Evolutionary conservation across 768 basidiomycete species (phyloP), one percentile per base, ranked within the genome.

Genomic region (Xerocomus spinulosus): DNA sequence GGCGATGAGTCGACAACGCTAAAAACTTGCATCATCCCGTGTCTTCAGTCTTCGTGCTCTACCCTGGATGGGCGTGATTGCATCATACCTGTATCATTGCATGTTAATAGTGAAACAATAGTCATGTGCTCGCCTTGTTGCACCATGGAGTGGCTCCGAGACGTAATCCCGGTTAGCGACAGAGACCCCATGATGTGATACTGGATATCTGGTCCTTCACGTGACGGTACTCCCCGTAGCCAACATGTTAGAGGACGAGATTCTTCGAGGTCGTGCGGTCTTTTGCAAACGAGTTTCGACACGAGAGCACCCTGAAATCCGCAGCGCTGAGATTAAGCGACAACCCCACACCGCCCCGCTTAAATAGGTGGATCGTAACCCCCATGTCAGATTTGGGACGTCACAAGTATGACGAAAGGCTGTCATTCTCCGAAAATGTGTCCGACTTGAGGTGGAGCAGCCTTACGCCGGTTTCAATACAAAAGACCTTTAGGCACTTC

Each of bases 1-100:
- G 48, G 83, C 84, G 9, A 73, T 72, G 36, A 70, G 67, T 24
- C 69, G 69, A 15, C 62, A 59, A 40, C 60, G 44, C 20, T 53
- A 48, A 66, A 41, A 29, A 44, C 15, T 34, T 14, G 12, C 21
- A 20, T 46, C 48, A 26, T 32, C 17, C 43, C 34, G 25, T 30
- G 29, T 26, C 48, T 43, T 41, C 36, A 44, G 36, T 51, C 32
- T 17, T 43, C 50, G 36, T 18, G 9, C 9, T 35, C 5, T 28
- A 42, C 33, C 44, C 40, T 26, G 34, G 44, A 60, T 52, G 48
- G 51, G 39, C 65, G 56, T 48, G 44, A 58, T 58, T 51, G 54
- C 55, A 56, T 54, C 52, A 57, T 63, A 63, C 53, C 52, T 63
- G 60, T 63, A 63, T 48, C 51, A 50, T 49, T 52, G 25, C 54